Evolutionary conservation across 345 rosid genomes (phyloP), one percentile per base, ranked within the genome.

Genomic region (Salix brachista): DNA sequence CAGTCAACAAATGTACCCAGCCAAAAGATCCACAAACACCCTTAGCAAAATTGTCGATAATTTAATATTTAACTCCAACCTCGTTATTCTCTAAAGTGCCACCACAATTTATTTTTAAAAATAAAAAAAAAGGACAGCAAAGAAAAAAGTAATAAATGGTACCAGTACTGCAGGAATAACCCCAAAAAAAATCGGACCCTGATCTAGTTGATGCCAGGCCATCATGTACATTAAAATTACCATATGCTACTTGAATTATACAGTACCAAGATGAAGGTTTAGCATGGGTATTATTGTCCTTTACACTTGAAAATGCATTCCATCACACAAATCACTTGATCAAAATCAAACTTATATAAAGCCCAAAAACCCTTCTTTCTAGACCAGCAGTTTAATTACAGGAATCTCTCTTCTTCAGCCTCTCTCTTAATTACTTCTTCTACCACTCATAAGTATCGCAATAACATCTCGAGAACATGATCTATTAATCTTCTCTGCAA

Each of bases 321-420:
- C 36, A 11, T 36, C 14, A 9, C 21, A 37, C 44, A 56, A 73
- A 25, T 17, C 17, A 41, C 54, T 4, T 18, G 41, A 36, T 25
- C 25, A 70, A 74, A 76, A 78, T 87, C 75, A 46, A 60, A 68
- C 62, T 70, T 78, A 81, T 87, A 83, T 77, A 83, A 87, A 56
- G 75, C 44, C 81, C 66, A 50, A 78, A 34, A 76, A 26, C 23
- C 71, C 77, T 60, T 52, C 41, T 65, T 48, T 23, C 77, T 81
- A 26, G 30, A 75, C 70, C 34, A 75, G 77, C 75, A 67, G 78
- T 77, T n/a, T 37, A 5, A 58, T 26, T 36, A 42, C 48, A 77
- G 72, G 36, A 74, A 7, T 67, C 60, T 77, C 73, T 73, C 75
- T 14, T 26, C 17, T 34, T 37, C 30, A 37, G 16, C 50, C 65